A percentile compares a stretch with the other conserved stretches of the same genome.
phyloP scores from a whole-genome alignment of 495 filamentous ascomycete species.

The Aspergillus diversus region DNA sequence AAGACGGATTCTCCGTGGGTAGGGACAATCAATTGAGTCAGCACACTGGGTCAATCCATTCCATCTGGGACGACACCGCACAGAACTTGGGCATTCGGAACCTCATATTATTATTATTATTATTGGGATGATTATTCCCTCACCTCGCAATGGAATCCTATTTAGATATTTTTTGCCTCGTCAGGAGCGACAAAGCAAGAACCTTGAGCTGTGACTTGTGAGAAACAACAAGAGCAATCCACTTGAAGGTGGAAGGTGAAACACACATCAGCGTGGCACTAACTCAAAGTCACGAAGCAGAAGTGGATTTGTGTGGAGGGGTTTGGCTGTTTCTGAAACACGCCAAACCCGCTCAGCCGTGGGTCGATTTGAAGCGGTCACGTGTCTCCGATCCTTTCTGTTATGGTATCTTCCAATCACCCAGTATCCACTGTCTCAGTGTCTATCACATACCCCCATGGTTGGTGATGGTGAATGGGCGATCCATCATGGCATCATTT shows the following conservation, averaged over 20 bases:
- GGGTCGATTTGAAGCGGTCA: slow-evolving; percentile 11
- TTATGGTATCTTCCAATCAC: not conserved
- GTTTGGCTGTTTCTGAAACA: slow-evolving; percentile 25
- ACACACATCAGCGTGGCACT: slow-evolving; percentile 27
- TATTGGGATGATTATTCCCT: too few species aligned
- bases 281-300: slow-evolving; percentile 17
- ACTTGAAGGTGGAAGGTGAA: slow-evolving; percentile 18
- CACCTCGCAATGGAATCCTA: too few species aligned
- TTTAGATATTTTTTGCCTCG: not conserved
- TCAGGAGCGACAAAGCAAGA: not conserved
- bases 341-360: slow-evolving; percentile 10
- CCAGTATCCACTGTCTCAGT: not conserved
- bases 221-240: not conserved
- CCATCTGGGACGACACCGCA: too few species aligned
- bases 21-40: not conserved
- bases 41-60: too few species aligned
- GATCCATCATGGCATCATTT: slow-evolving; percentile 15
- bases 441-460: not conserved
- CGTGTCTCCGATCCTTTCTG: slow-evolving; percentile 9
- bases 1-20: not conserved
- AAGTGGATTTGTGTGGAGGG: slow-evolving; percentile 9
- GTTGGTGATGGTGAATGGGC: not conserved
- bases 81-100: too few species aligned
- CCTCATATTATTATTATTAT: too few species aligned
- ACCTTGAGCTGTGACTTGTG: too few species aligned